These are phyloP conservation scores for Dendrothele bispora DNA, from an alignment of 768 basidiomycete genomes.

Conservation along the genomic window DNA sequence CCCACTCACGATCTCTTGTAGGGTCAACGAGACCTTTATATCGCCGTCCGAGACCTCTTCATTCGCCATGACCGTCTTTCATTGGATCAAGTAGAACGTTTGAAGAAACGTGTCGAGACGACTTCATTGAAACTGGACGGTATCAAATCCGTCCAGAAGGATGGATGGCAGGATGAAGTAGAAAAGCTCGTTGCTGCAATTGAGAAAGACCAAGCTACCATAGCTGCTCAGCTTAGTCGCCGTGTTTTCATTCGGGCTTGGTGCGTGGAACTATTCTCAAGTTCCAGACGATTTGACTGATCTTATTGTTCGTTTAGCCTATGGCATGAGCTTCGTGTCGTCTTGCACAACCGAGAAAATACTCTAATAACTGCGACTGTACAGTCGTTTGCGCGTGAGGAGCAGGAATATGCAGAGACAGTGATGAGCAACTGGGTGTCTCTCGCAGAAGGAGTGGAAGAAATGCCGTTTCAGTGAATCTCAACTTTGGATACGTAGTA, in stretches of 20 bases:
- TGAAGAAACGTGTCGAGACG: constrained; percentile 83
- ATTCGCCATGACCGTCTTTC: constrained; percentile 87
- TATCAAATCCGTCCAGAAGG: constrained; percentile 67
- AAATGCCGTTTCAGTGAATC: constrained; percentile 82
- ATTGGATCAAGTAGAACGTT: constrained; percentile 81
- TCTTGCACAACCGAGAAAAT: constrained; percentile 90
- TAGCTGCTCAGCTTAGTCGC: constrained; percentile 70
- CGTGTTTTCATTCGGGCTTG: constrained; percentile 87
- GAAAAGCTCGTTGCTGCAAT: constrained; percentile 71
- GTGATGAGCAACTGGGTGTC: constrained; percentile 74
- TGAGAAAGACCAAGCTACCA: constrained; percentile 84
- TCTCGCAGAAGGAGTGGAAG: constrained; percentile 65
- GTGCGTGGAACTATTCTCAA: constrained; percentile 39
- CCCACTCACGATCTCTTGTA: constrained; percentile 27
- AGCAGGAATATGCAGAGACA: constrained; percentile 63
- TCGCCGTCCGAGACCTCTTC: constrained; percentile 85
- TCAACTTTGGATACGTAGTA: too few species aligned
- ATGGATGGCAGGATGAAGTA: constrained; percentile 84
- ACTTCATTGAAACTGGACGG: constrained; percentile 77
- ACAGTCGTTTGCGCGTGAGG: constrained; percentile 72
- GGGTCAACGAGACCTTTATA: constrained; percentile 82
- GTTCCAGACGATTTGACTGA: constrained; percentile 9
- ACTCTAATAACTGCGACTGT: constrained; percentile 73
- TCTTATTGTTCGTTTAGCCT: constrained; percentile 48
- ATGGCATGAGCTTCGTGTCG: constrained; percentile 95